Evolutionary conservation across 2,329 filamentous ascomycete genomes (phyloP), one percentile per base, ranked within the genome.

Genomic region (Fusarium sp.): DNA sequence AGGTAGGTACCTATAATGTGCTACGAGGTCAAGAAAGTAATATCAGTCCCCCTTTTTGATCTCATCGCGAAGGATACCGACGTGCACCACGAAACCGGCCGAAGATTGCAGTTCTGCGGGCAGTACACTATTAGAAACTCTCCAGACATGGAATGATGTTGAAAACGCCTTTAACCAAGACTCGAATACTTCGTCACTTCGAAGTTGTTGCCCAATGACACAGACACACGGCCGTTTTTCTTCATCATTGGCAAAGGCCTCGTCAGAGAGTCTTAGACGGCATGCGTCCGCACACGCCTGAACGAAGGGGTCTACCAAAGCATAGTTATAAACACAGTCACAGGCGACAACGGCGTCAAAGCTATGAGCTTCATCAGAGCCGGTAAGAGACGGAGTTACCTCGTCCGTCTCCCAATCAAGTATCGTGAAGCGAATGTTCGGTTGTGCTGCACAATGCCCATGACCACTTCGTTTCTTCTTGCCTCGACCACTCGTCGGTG

Each of bases 251-350:
- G 77, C 73, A 57, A 51, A 72, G 55, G 38, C 30, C 38, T 72
- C 51, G 48, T 59, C 72, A 6, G 51, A 55, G 32, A 38, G 61
- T 39, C 91, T 86, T 22, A 96, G 82, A 15, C 84, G 84, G 81
- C 94, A 97, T 30, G 91, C 87, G 71, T 97, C 93, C 11, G 86
- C 89, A 80, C 94, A 97, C 1, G 94, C 93, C 77, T 92, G 89
- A n/a, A 96, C 93, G 55, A 98, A 89, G 0, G 95, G 94, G 48
- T 89, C 85, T 30, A 98, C 89, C 7, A 98, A 88, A 6, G 93
- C 89, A 74, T 98, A 94, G 82, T 98, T 99, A 85, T 97, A 99
- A 75, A 99, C 92, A 82, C 95, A 98, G 82, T 99, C 96, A 79
- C 94, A 97, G 8, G 95, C 94, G 41, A 98, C 81, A 17, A 98